Evolutionary conservation across 2,329 filamentous ascomycete genomes (phyloP).

Genomic region (Diaporthe australafricana): DNA sequence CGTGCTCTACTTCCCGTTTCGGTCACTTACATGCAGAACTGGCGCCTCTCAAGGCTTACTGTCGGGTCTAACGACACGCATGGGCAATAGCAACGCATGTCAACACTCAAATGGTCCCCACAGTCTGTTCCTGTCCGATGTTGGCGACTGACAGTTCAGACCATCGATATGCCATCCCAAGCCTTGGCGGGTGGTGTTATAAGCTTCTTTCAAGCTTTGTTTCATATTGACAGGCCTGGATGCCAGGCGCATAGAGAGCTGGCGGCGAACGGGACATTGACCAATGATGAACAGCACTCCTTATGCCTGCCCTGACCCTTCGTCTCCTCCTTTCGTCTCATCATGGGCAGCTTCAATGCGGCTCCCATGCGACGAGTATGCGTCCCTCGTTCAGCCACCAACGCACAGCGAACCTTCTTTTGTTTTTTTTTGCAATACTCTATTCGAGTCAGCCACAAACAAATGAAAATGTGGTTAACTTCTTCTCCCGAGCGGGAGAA

Average conservation of each 20-base stretch:
- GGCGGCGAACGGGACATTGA: background rate
- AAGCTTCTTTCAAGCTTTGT: slow-evolving; percentile 38
- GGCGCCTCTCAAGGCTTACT: background rate
- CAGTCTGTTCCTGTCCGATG: slow-evolving; percentile 1
- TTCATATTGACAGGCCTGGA: slow-evolving; percentile 39
- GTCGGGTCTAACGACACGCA: too few relatives aligned
- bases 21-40: slow-evolving; percentile 3
- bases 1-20: background rate
- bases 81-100: background rate
- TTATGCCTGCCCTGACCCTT: background rate
- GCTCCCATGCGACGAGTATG: background rate
- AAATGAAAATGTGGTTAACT: background rate
- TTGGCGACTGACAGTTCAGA: background rate
- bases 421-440: too few relatives aligned
- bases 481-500: slow-evolving; percentile 11
- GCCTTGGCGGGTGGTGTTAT: background rate
- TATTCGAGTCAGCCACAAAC: background rate
- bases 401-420: background rate
- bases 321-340: slow-evolving; percentile 22
- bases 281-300: slow-evolving; percentile 3
- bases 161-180: slow-evolving; percentile 13
- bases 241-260: slow-evolving; percentile 2
- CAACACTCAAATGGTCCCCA: background rate
- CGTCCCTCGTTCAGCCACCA: background rate
- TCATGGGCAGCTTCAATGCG: slow-evolving; percentile 16